Evolutionary conservation across 2,329 filamentous ascomycete genomes (phyloP).

Genomic region (Thermomyces lanuginosus): DNA sequence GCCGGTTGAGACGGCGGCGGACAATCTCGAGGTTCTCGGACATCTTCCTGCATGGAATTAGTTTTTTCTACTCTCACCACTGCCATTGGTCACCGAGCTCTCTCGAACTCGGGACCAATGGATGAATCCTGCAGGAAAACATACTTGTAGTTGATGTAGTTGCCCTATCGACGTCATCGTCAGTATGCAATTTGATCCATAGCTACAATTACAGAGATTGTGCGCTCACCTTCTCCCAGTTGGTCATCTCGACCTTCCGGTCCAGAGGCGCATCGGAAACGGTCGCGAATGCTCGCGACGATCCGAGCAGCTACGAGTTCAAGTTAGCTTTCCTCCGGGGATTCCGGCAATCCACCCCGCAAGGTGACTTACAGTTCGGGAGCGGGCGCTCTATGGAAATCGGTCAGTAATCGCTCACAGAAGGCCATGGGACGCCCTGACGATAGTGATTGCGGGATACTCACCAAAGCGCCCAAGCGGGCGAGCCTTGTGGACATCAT

Average conservation of each 20-base stretch:
- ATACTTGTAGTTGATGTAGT: constrained; percentile 91
- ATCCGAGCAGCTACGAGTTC: constrained; percentile 43
- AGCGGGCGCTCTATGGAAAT: constrained; percentile 25
- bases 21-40: constrained; percentile 91
- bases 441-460: constrained; percentile 10
- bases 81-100: not conserved
- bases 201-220: not conserved
- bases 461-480: constrained; percentile 33
- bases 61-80: not conserved
- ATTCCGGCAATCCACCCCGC: too few relatives aligned
- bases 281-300: constrained; percentile 61
- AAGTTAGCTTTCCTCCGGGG: constrained; percentile 11
- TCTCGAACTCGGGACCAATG: not conserved
- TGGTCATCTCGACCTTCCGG: constrained; percentile 96
- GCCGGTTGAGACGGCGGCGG: constrained; percentile 73
- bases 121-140: constrained; percentile 7
- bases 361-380: constrained; percentile 27
- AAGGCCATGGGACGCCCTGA: constrained; percentile 1
- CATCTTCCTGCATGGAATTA: constrained; percentile 59
- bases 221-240: constrained; percentile 57
- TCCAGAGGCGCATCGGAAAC: constrained; percentile 73
- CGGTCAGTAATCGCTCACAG: constrained; percentile 4
- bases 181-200: constrained; percentile 9
- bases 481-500: constrained; percentile 34
- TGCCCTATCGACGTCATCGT: constrained; percentile 34